Evolutionary conservation across 108 stramenopile genomes (phyloP).

Genomic region (Stephanodiscus triporus): DNA sequence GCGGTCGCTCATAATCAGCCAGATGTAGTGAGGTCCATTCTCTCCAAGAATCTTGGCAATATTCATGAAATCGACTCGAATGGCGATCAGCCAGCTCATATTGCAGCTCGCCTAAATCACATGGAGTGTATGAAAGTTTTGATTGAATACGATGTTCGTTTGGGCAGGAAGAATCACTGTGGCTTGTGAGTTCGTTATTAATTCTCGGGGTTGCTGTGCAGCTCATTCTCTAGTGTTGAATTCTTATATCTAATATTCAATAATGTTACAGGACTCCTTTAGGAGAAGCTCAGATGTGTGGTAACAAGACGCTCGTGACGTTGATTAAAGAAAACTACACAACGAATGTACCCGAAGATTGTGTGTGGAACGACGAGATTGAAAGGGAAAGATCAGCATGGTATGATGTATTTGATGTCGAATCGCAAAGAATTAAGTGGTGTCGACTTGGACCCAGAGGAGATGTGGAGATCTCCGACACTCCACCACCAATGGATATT

Average conservation of each 20-base stretch:
- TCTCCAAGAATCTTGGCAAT: constrained; percentile 10
- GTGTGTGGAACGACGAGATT: constrained; percentile 48
- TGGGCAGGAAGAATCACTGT: constrained; percentile 47
- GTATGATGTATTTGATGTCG: constrained; percentile 34
- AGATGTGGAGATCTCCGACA: constrained; percentile 14
- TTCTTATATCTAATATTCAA: not conserved
- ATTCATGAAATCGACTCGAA: constrained; percentile 29
- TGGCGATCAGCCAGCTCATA: constrained; percentile 53
- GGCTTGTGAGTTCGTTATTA: constrained; percentile 4
- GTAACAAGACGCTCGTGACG: constrained; percentile 26
- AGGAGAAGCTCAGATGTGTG: constrained; percentile 55
- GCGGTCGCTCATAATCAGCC: constrained; percentile 32
- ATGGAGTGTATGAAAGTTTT: constrained; percentile 44
- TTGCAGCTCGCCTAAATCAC: constrained; percentile 44
- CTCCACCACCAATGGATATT: constrained; percentile 36
- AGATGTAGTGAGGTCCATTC: constrained; percentile 20
- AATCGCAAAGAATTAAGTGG: constrained; percentile 32
- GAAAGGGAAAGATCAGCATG: constrained; percentile 35
- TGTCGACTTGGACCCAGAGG: constrained; percentile 16
- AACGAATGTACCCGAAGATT: constrained; percentile 11
- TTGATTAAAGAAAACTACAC: constrained; percentile 48
- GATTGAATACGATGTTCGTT: constrained; percentile 43
- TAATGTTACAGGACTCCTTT: constrained; percentile 13
- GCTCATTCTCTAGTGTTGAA: no score
- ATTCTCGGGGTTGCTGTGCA: no score